These are phyloP conservation scores for Populus deltoides DNA, from an alignment of 345 rosid species.

Conservation along the genomic window DNA sequence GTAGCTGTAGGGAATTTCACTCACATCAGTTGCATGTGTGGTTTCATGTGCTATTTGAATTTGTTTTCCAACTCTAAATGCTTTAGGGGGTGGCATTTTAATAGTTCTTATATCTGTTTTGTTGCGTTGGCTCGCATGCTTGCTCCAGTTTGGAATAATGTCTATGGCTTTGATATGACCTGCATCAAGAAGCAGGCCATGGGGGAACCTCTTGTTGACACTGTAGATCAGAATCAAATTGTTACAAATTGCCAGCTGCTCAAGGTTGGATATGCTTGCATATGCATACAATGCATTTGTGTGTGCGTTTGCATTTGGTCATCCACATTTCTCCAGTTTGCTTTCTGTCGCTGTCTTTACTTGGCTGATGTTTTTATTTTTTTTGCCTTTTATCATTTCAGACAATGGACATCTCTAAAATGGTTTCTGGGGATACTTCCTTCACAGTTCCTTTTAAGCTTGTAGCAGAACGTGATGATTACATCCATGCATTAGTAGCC, in stretches of 20 bases:
- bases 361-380: slow-evolving; percentile 12
- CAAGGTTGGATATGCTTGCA: slow-evolving; percentile 46
- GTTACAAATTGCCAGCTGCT: slow-evolving; percentile 77
- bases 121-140: background rate
- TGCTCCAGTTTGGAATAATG: slow-evolving; percentile 78
- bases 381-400: slow-evolving; percentile 28
- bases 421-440: slow-evolving; percentile 92
- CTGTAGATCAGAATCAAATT: slow-evolving; percentile 88
- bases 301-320: background rate
- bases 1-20: background rate
- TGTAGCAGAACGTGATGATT: slow-evolving; percentile 91
- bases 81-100: background rate
- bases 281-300: no score
- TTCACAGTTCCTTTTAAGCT: slow-evolving; percentile 94
- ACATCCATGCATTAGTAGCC: slow-evolving; percentile 97
- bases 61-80: background rate
- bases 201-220: slow-evolving; percentile 96
- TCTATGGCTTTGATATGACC: slow-evolving; percentile 94
- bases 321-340: background rate
- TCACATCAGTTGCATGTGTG: background rate
- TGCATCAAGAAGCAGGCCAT: slow-evolving; percentile 97
- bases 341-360: background rate
- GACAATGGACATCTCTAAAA: slow-evolving; percentile 98
- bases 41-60: slow-evolving; percentile 4
- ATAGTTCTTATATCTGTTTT: slow-evolving; percentile 5